Base-by-base conservation (phyloP, 1,284 basidiomycete genomes). In the Phellopilus nigrolimitatus region DNA sequence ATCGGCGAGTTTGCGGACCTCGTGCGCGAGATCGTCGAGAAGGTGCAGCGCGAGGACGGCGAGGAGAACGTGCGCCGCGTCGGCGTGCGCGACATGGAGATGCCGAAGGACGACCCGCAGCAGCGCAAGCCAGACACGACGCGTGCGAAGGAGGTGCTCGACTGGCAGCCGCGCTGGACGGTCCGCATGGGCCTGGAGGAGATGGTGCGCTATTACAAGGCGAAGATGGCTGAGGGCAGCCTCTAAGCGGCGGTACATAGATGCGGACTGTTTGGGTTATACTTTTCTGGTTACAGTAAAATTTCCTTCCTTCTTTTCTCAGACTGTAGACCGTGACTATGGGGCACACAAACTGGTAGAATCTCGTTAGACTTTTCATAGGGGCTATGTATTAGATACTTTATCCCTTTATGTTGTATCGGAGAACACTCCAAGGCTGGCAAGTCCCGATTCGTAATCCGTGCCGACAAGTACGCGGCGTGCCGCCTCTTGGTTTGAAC, bases 91-190 rank as follows among this genome's bases (percentile, higher is more conserved):
- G 80, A 95, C 73, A 84, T 86, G 72, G 83, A 87, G 51, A 88
- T 94, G 67, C 91, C 92, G 46, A 82, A 80, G 52, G 95, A 99
- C 64, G 95, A 99, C 70, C 95, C 95, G 25, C 91, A 95, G 71
- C 87, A 90, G 70, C 80, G 95, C 62, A 80, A 91, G 57, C 91
- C 95, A 39, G 95, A 98, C 67, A 97, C 91, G 33, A 85, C 88
- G 25, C 78, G 93, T 45, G 95, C 95, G 49, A 91, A 89, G 69
- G 76, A 88, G 65, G 68, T 76, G n/a, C 77, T 99, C 39, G 73
- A 78, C 25, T 99, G 95, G 95, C 82, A 95, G 64, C 93, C 95
- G n/a, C 77, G 83, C 62, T 98, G 93, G 91, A 86, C 85, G 13
- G 83, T 93, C 21, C 75, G 80, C 53, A 91, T 91, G 79, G 92